Base-by-base conservation (phyloP, 1,284 basidiomycete genomes). In the Mycena citricolor region DNA sequence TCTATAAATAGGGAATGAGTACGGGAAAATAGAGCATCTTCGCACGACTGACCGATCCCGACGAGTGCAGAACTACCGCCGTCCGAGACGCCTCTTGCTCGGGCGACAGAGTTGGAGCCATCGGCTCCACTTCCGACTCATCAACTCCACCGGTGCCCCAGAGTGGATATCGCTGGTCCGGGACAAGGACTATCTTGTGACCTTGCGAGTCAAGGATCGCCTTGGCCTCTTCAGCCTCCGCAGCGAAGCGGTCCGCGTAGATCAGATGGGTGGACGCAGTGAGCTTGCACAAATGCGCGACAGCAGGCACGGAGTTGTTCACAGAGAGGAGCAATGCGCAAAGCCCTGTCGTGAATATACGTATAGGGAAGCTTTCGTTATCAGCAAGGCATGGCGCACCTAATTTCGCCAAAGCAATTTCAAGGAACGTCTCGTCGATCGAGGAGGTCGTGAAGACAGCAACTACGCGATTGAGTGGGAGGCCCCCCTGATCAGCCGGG, bases 11-110 rank as follows among this genome's bases (percentile, higher is more conserved):
- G 12, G 10, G 20, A 16, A 22, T 20, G 19, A 49, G 44, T 12
- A 14, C n/a, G n/a, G n/a, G n/a, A n/a, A 25, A 28, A 30, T 14
- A 39, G 17, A 39, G 32, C 24, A 24, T 34, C n/a, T n/a, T n/a
- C n/a, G n/a, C n/a, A n/a, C n/a, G n/a, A n/a, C n/a, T n/a, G n/a
- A 77, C 77, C 11, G 78, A 81, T 26, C 81, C 81, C 1, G 71
- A 75, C 4, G 80, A 81, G 52, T 84, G 82, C n/a, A 84, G 63
- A 41, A 82, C 70, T 8, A 79, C 72, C 8, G 72, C 64, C 2
- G 72, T 68, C 16, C 77, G 58, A 13, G 62, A 53, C 5, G 49
- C 47, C 54, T 81, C 77, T 41, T 71, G 62, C 13, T 74, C 64
- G 2, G 74, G 74, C 1, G 60, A 67, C n/a, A 79, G 59, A 29